These are phyloP conservation scores for Phytophthora constricta DNA, from an alignment of 352 stramenopile species.

Conservation along the genomic window DNA sequence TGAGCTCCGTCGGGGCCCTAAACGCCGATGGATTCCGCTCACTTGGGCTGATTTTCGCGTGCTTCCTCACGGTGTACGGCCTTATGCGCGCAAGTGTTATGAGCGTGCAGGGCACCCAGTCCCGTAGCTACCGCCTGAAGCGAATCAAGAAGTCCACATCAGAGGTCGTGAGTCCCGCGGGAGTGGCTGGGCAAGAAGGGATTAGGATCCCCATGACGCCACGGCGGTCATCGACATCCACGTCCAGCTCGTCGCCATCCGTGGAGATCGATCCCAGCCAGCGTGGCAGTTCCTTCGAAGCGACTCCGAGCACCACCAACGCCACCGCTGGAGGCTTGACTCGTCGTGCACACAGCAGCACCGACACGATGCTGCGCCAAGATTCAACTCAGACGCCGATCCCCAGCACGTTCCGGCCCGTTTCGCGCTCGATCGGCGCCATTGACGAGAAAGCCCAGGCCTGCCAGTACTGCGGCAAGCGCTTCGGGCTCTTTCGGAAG, in stretches of 20 bases:
- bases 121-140: conserved; percentile 55
- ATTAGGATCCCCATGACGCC: conserved; percentile 29
- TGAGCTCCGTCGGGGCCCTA: conserved; percentile 25
- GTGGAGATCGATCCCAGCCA: conserved; percentile 31
- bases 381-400: conserved; percentile 19
- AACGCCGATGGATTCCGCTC: conserved; percentile 49
- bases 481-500: conserved; percentile 69
- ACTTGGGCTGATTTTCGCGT: conserved; percentile 57
- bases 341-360: conserved; percentile 31
- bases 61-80: conserved; percentile 62
- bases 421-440: conserved; percentile 30
- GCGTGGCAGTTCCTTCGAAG: conserved; percentile 30
- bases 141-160: conserved; percentile 56
- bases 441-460: conserved; percentile 36
- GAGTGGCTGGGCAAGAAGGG: conserved; percentile 9
- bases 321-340: conserved; percentile 17
- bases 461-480: conserved; percentile 64
- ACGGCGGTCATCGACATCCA: conserved; percentile 40
- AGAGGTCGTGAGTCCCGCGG: conserved; percentile 17
- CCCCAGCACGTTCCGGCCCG: conserved; percentile 28
- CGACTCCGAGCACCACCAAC: conserved; percentile 2
- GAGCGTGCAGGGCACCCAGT: conserved; percentile 55
- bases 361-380: conserved; percentile 14
- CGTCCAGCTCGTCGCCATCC: conserved; percentile 40
- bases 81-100: conserved; percentile 62